Evolutionary conservation across 768 basidiomycete species (phyloP), one percentile per base, ranked within the genome.

Genomic region (Agaricus sinodeliciosus): DNA sequence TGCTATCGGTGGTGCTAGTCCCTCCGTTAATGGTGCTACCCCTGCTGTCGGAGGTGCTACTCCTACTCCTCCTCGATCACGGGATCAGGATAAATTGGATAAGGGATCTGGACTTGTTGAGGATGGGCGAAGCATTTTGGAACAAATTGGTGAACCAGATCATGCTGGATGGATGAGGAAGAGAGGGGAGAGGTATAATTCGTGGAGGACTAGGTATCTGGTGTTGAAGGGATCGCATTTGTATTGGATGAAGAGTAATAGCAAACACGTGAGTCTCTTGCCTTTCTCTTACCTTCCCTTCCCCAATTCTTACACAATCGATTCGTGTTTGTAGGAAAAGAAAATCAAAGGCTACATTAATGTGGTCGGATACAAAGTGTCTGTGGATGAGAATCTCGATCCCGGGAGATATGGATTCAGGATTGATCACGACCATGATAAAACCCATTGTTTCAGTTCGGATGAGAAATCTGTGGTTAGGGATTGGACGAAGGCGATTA

Each of bases 401-500:
- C 91, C 94, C 19, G 95, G 95, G 12, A 81, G 85, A 61, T 98
- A 95, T 68, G 94, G 92, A 4, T 98, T 98, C 82, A 79, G 90
- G 60, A 87, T 98, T 57, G 81, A 94, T 28, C 94, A 97, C 59
- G 90, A 93, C 42, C 59, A 78, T 6, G 89, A 92, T 65, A 90
- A 87, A 70, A 75, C 87, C 1, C 93, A 98, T 66, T 91, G 69
- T 63, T 99, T 99, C 70, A 91, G 90, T 57, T 92, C 91, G 0
- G 88, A 93, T 19, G 94, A 97, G 62, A 90, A 92, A 67, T 62
- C 71, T 0, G 69, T 82, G 35, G 78, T 96, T 44, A 82, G 96
- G n/a, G 92, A 92, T 58, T 98, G 96, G 95, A 98, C 98, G 96
- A 99, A 98, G 72, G 92, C 94, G 7, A 82, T 99, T 59, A 97